A percentile compares a stretch with the other conserved stretches of the same genome.
Conservation (phyloP, 2,329 filamentous ascomycete species). For the Diplodia corticola region DNA sequence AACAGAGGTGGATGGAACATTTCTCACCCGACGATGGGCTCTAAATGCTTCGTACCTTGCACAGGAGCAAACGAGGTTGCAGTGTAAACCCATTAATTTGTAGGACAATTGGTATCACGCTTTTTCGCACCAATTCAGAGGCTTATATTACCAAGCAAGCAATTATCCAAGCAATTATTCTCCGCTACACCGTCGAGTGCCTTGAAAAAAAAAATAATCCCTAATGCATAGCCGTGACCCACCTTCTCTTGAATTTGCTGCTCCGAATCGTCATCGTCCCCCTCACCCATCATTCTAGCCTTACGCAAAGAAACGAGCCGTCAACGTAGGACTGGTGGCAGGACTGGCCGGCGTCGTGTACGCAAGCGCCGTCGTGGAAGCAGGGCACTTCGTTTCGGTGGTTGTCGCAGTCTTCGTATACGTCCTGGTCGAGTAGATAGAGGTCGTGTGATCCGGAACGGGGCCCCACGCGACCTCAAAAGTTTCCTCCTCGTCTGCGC, state of each 20-base stretch:
- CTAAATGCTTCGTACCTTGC: too few species aligned
- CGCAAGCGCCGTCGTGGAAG: background rate
- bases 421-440: background rate
- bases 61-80: too few species aligned
- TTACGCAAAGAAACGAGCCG: background rate
- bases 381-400: slow-evolving; percentile 18
- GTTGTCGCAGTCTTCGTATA: background rate
- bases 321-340: background rate
- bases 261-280: background rate
- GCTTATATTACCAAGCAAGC: too few species aligned
- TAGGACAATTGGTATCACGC: too few species aligned
- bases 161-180: too few species aligned
- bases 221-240: too few species aligned
- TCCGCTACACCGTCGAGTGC: too few species aligned
- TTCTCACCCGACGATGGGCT: background rate
- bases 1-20: slow-evolving; percentile 4
- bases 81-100: too few species aligned
- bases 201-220: too few species aligned
- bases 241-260: too few species aligned
- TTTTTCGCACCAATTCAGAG: too few species aligned
- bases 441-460: background rate
- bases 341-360: background rate
- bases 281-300: background rate
- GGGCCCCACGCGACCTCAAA: slow-evolving; percentile 1
- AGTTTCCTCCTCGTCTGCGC: background rate